A percentile compares a stretch with the other conserved stretches of the same genome.
These are phyloP conservation scores for Tympanopsis confertula DNA, from an alignment of 2,329 filamentous ascomycete genomes.

Conservation along the genomic window DNA sequence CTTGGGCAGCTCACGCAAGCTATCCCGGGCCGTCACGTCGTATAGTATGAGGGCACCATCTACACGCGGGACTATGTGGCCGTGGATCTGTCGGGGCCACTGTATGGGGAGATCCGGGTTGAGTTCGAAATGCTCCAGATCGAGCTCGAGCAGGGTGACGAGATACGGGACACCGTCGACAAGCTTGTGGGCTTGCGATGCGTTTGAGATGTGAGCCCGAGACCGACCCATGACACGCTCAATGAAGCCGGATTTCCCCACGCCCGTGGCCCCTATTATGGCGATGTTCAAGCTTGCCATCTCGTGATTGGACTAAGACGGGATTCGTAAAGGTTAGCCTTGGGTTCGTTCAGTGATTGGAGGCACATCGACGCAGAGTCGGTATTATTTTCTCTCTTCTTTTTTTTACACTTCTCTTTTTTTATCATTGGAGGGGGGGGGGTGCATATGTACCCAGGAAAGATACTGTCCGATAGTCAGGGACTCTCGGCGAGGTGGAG, in stretches of 20 bases:
- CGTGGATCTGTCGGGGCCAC: not conserved
- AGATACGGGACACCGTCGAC: constrained; percentile 41
- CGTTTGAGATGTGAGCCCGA: constrained; percentile 21
- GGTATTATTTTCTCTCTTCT: too few relatives aligned
- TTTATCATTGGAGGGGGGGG: too few relatives aligned
- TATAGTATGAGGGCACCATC: constrained; percentile 13
- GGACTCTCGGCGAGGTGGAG: too few relatives aligned
- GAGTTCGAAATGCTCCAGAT: constrained; percentile 13
- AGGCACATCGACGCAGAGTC: too few relatives aligned
- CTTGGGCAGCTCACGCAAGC: not conserved
- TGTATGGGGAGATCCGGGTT: constrained; percentile 24
- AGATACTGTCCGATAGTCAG: too few relatives aligned
- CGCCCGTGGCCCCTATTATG: constrained; percentile 41
- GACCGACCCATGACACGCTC: constrained; percentile 41
- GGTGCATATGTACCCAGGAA: too few relatives aligned
- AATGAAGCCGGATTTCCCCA: constrained; percentile 49
- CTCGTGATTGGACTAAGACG: not conserved
- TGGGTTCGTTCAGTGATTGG: too few relatives aligned
- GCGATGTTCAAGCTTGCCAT: not conserved
- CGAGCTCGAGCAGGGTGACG: constrained; percentile 44
- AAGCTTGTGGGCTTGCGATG: constrained; percentile 38
- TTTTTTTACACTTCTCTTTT: too few relatives aligned
- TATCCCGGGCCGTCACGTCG: not conserved
- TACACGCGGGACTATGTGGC: constrained; percentile 31
- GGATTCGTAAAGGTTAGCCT: too few relatives aligned